These are phyloP conservation scores for Gynostemma pentaphyllum DNA, from an alignment of 306 rosid species.

Conservation along the genomic window DNA sequence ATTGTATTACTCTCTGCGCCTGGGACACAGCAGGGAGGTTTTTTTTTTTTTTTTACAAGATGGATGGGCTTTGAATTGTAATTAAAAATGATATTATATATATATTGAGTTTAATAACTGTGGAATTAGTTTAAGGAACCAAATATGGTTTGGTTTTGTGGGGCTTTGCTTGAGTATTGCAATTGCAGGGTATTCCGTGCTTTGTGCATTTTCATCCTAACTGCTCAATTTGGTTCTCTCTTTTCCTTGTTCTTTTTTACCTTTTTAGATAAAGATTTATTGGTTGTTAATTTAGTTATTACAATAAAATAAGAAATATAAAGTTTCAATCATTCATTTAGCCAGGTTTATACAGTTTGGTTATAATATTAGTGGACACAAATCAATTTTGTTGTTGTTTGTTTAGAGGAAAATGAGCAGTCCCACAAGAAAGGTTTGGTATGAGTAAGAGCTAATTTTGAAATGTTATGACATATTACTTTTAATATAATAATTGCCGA, in stretches of 20 bases:
- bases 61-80: neutral
- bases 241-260: neutral
- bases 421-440: too few species aligned
- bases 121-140: neutral
- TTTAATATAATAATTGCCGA: too few species aligned
- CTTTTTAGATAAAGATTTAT: neutral
- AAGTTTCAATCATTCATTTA: too few species aligned
- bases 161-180: neutral
- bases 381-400: too few species aligned
- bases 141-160: neutral
- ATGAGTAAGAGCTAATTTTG: too few species aligned
- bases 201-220: neutral
- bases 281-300: too few species aligned
- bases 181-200: neutral
- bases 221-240: neutral
- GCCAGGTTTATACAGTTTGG: too few species aligned
- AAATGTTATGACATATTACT: too few species aligned
- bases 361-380: too few species aligned
- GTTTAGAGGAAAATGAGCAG: too few species aligned
- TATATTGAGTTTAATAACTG: neutral
- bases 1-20: neutral
- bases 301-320: too few species aligned
- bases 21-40: neutral
- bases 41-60: neutral
- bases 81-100: neutral